These are phyloP conservation scores for Ceratobasidium sp. DNA, from an alignment of 1,284 basidiomycete species.

Conservation along the genomic window DNA sequence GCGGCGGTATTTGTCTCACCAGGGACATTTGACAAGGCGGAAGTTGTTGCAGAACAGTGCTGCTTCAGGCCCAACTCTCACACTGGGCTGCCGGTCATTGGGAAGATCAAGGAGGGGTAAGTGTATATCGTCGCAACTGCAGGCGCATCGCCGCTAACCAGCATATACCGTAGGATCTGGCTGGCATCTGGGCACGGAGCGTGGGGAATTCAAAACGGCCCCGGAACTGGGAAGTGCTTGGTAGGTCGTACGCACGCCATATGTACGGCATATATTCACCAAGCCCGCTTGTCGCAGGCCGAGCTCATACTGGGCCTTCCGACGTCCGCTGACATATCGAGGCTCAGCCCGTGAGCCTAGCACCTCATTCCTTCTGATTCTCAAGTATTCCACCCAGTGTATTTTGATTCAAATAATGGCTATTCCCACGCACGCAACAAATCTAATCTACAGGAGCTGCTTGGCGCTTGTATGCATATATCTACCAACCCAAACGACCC, in stretches of 20 bases:
- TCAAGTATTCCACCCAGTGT: not conserved
- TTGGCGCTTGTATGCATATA: not conserved
- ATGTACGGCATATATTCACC: not conserved
- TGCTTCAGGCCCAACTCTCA: constrained; percentile 65
- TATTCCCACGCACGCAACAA: constrained; percentile 22
- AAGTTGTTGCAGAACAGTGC: constrained; percentile 59
- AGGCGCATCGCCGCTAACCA: not conserved
- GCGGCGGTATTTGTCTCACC: constrained; percentile 60
- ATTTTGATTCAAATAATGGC: not conserved
- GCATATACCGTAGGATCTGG: constrained; percentile 42
- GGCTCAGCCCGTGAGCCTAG: constrained; percentile 54
- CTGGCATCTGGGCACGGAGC: constrained; percentile 55
- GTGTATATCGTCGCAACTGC: constrained; percentile 50
- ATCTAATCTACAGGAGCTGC: constrained; percentile 11
- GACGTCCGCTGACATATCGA: constrained; percentile 60
- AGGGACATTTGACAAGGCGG: constrained; percentile 53
- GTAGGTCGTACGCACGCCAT: constrained; percentile 31
- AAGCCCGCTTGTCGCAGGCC: constrained; percentile 50
- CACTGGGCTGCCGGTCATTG: constrained; percentile 61
- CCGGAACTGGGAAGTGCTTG: constrained; percentile 61
- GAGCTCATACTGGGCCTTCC: constrained; percentile 62
- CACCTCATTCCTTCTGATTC: not conserved
- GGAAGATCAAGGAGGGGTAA: constrained; percentile 58
- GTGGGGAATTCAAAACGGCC: constrained; percentile 60
- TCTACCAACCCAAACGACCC: not conserved